Evolutionary conservation across 2,329 filamentous ascomycete genomes (phyloP).

Genomic region (Fusarium globosum): DNA sequence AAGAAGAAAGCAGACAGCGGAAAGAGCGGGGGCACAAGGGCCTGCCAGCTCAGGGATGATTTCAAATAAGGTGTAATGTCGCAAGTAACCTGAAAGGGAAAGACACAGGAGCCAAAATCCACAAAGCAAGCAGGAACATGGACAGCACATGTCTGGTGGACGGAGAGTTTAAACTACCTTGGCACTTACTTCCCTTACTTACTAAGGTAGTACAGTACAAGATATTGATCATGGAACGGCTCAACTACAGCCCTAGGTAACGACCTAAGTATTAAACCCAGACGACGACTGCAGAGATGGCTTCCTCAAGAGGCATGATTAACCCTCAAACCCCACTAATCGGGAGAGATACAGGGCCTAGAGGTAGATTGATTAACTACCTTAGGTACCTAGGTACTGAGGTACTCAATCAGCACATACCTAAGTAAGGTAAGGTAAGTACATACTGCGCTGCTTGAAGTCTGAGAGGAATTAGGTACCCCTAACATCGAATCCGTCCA

Average conservation of each 20-base stretch:
- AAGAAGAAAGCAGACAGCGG: not conserved
- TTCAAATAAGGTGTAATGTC: slow-evolving; percentile 5
- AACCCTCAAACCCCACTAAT: not conserved
- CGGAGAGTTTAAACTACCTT: not conserved
- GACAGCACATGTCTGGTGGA: not conserved
- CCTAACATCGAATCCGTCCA: not conserved
- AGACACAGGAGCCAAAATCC: slow-evolving; percentile 1
- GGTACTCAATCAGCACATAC: not conserved
- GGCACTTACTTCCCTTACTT: not conserved
- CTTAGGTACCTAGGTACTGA: not conserved
- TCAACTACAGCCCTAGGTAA: slow-evolving; percentile 19
- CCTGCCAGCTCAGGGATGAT: slow-evolving; percentile 15
- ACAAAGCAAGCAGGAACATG: slow-evolving; percentile 8
- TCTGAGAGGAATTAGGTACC: not conserved
- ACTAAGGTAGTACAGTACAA: not conserved
- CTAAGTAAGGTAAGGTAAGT: not conserved
- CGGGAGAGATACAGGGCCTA: not conserved
- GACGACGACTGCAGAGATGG: slow-evolving; percentile 10
- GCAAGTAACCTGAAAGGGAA: slow-evolving; percentile 2
- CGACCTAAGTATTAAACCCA: not conserved
- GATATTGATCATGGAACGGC: not conserved
- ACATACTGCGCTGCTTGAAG: not conserved
- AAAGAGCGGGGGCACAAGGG: slow-evolving; percentile 20
- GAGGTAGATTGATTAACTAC: not conserved
- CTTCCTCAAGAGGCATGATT: slow-evolving; percentile 10